Evolutionary conservation across 768 basidiomycete genomes (phyloP).

Genomic region (Boletus edulis): DNA sequence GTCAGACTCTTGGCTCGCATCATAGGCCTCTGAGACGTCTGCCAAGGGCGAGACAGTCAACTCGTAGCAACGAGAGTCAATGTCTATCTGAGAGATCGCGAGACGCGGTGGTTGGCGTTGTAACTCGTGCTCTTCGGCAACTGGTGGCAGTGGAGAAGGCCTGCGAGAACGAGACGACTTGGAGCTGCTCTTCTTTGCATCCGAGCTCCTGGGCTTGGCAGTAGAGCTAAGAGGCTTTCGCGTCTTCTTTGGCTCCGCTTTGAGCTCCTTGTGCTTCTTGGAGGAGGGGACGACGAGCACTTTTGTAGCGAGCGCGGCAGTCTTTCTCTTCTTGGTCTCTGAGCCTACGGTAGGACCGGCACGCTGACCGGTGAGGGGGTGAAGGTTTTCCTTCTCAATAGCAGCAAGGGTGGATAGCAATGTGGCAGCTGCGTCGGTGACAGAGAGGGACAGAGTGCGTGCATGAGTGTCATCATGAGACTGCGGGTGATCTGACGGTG

Average conservation of each 20-base stretch:
- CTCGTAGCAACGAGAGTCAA: constrained; percentile 78
- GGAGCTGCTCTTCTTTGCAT: constrained; percentile 41
- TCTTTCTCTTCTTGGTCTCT: constrained; percentile 63
- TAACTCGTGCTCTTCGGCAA: constrained; percentile 49
- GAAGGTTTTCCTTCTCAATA: constrained; percentile 75
- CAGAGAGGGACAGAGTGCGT: constrained; percentile 18
- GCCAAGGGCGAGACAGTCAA: constrained; percentile 76
- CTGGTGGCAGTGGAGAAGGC: constrained; percentile 58
- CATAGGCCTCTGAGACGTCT: constrained; percentile 72
- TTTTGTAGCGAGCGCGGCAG: constrained; percentile 56
- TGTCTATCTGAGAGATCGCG: constrained; percentile 46
- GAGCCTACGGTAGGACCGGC: constrained; percentile 38
- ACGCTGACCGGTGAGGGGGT: constrained; percentile 71
- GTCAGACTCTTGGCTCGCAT: constrained; percentile 42
- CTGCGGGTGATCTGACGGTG: constrained; percentile 36
- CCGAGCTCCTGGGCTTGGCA: constrained; percentile 23
- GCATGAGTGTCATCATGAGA: constrained; percentile 27
- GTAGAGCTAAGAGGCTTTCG: constrained; percentile 44
- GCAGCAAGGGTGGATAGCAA: constrained; percentile 36
- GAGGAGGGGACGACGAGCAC: constrained; percentile 32
- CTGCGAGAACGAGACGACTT: constrained; percentile 37
- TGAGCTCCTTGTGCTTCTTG: constrained; percentile 45
- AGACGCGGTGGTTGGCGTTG: constrained; percentile 28
- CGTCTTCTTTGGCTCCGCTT: constrained; percentile 53
- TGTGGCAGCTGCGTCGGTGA: constrained; percentile 31